Evolutionary conservation across 371 early-diverging fungal species (phyloP).

Genomic region (Dichotomocladium elegans): DNA sequence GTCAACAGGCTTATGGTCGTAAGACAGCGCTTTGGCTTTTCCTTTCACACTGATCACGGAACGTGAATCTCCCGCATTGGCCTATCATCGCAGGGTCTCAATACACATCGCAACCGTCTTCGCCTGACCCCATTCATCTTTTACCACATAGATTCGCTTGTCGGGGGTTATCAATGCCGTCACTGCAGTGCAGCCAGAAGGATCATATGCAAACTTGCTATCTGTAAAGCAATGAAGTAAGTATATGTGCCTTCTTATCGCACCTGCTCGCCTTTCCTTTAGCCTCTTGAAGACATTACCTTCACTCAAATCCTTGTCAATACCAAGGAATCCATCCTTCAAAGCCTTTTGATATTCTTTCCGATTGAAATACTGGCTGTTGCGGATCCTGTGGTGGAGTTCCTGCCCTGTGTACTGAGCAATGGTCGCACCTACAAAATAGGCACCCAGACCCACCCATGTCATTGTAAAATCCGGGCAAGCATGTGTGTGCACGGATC

Average conservation of each 20-base stretch:
- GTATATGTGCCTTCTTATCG: not conserved
- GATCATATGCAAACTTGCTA: conserved; percentile 65
- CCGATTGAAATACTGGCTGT: conserved; percentile 57
- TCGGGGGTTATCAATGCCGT: conserved; percentile 38
- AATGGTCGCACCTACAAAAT: conserved; percentile 60
- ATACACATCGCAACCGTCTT: not conserved
- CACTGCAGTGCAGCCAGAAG: conserved; percentile 96
- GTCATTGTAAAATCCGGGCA: not conserved
- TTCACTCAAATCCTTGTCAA: conserved; percentile 76
- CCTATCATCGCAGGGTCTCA: conserved; percentile 33
- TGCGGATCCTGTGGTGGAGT: conserved; percentile 71
- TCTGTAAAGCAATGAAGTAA: conserved; percentile 40
- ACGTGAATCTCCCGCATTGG: conserved; percentile 96
- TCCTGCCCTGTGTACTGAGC: conserved; percentile 84
- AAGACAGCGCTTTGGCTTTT: conserved; percentile 71
- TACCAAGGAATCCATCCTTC: conserved; percentile 75
- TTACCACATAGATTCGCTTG: conserved; percentile 32
- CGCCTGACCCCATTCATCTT: not conserved
- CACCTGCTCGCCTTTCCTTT: not conserved
- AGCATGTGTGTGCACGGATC: not conserved
- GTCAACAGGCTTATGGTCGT: conserved; percentile 93
- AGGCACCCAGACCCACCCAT: not conserved
- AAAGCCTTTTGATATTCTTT: conserved; percentile 75
- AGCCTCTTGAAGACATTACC: conserved; percentile 37
- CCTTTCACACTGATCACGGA: conserved; percentile 80